phyloP scores from a whole-genome alignment of 2,329 filamentous ascomycete genomes.

The Colletotrichum australisinense region DNA sequence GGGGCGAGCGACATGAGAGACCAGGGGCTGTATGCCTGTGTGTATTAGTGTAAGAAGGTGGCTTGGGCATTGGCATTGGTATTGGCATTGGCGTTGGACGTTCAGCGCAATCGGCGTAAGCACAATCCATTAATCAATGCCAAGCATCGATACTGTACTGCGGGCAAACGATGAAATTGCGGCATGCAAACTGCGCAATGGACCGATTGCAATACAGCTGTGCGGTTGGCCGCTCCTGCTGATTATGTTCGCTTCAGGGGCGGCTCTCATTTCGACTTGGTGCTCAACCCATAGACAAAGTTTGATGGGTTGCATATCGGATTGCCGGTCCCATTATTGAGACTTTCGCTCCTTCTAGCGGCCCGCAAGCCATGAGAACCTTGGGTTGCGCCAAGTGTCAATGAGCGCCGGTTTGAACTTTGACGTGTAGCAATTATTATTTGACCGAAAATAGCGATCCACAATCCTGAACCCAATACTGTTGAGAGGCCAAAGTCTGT shows the following conservation, averaged over 20 bases:
- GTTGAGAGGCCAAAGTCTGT: background rate
- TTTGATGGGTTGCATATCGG: background rate
- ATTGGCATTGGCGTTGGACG: background rate
- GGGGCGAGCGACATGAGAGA: background rate
- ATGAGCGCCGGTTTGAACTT: background rate
- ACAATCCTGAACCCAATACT: constrained; percentile 1
- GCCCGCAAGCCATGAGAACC: background rate
- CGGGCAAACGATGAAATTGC: constrained; percentile 5
- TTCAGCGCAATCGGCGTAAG: background rate
- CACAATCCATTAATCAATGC: background rate
- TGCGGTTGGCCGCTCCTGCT: background rate
- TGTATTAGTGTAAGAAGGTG: background rate
- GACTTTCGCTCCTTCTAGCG: background rate
- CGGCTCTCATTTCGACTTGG: constrained; percentile 21
- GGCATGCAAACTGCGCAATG: background rate
- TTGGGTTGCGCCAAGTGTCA: background rate
- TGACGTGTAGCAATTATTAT: background rate
- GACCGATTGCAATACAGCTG: background rate
- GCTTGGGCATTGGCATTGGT: constrained; percentile 17
- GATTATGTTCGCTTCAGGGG: background rate
- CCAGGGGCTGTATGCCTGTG: background rate
- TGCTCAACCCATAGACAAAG: background rate
- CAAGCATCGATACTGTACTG: constrained; percentile 4
- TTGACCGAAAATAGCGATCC: background rate
- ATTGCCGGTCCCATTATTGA: background rate